Evolutionary conservation across 2,329 filamentous ascomycete genomes (phyloP).

Genomic region (Epichloe festucae): DNA sequence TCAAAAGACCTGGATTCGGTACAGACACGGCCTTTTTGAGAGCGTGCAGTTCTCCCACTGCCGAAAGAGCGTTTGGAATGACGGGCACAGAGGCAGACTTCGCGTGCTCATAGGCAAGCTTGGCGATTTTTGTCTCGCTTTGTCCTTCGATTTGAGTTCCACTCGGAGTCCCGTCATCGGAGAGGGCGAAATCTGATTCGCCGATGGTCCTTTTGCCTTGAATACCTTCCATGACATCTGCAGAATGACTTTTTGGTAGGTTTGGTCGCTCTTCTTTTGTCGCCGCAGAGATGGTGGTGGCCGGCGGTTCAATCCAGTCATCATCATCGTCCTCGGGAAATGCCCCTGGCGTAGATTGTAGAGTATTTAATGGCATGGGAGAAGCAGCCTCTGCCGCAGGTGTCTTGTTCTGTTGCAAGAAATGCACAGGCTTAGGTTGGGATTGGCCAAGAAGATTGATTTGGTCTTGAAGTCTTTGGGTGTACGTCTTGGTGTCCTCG

Average conservation of each 20-base stretch:
- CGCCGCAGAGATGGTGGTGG: conserved; percentile 13
- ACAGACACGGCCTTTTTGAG: conserved; percentile 50
- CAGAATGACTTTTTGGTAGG: conserved; percentile 46
- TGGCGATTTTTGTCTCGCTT: conserved; percentile 2
- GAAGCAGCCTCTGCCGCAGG: conserved; percentile 18
- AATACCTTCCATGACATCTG: conserved; percentile 47
- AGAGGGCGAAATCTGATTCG: conserved; percentile 23
- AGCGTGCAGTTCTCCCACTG: conserved; percentile 12
- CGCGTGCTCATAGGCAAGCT: neutral
- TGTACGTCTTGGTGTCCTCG: conserved; percentile 62
- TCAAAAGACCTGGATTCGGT: conserved; percentile 39
- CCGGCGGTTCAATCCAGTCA: conserved; percentile 49
- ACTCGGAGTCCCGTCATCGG: conserved; percentile 2
- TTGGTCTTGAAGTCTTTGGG: conserved; percentile 81
- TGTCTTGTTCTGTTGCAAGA: conserved; percentile 20
- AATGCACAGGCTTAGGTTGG: conserved; percentile 32
- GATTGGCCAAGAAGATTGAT: conserved; percentile 62
- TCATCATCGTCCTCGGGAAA: conserved; percentile 49
- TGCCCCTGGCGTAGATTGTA: conserved; percentile 41
- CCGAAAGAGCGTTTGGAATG: conserved; percentile 21
- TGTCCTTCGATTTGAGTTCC: neutral
- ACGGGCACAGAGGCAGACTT: conserved; percentile 40
- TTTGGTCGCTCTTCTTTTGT: conserved; percentile 30
- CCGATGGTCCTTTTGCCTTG: conserved; percentile 35
- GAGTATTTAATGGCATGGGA: conserved; percentile 14